Evolutionary conservation across 1,139 yeast species (phyloP), one percentile per base, ranked within the genome.

Genomic region (Wickerhamomyces sp.): DNA sequence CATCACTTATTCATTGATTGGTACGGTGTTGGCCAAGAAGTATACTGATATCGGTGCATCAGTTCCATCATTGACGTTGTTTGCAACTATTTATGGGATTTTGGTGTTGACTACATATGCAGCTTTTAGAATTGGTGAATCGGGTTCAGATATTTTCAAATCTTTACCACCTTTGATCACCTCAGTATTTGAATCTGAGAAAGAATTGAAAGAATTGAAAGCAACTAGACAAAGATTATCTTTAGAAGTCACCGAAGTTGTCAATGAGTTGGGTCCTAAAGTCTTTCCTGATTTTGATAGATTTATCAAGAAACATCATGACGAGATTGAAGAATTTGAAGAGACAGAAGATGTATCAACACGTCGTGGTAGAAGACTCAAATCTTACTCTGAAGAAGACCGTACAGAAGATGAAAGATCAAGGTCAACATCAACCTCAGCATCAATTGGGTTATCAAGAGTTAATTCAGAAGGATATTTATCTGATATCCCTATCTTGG

Each of bases 71-170:
- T 51, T 50, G 43, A 60, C 27, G 50, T 59, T 59, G 51, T 75
- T 46, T 68, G 70, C 76, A 41, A 60, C 44, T 37, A 72, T 56
- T 57, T 84, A 68, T 73, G 68, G 64, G 37, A 64, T 64, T 48
- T 70, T 72, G 68, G 86, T 81, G 0, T 58, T 71, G 23, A 82
- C 84, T 2, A 84, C 93, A 0, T 85, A 81, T 59, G 72, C 87
- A 42, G 87, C 91, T 1, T 74, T 84, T 53, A 67, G 76, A 42
- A 77, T 84, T 23, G 94, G 94, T 36, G 94, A 85, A 62, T 81
- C 76, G 52, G 93, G 94, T 9, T 67, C 83, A 73, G 93, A 84
- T 63, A 71, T 81, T 38, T 69, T 83, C 56, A 84, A 84, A 58
- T 81, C 90, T 0, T 64, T 84, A 34, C 71, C 82, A 42, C 91